Percentiles rank a stretch among this genome's conserved stretches.
Evolutionary conservation across 257 asterid species (phyloP).

Genomic region (Phtheirospermum japonicum): DNA sequence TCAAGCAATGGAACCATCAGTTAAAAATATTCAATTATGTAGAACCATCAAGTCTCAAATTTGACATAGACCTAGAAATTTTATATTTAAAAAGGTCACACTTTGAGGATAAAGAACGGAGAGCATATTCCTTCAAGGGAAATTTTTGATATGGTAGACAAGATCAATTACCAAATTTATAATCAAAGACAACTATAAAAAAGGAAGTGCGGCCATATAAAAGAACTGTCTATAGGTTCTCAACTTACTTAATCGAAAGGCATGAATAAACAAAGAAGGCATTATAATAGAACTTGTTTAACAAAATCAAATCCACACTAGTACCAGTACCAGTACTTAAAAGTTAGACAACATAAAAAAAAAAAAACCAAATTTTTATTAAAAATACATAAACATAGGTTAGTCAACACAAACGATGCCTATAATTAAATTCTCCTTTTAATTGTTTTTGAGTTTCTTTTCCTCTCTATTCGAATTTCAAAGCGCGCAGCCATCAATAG

Average conservation of each 20-base stretch:
- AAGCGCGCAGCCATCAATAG: constrained; percentile 33
- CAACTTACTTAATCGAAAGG: not conserved
- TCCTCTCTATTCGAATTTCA: constrained; percentile 55
- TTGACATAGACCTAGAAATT: not conserved
- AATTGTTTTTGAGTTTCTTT: constrained; percentile 28
- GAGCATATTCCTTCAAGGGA: constrained; percentile 12
- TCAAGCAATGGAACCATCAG: not conserved
- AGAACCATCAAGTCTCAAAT: not conserved
- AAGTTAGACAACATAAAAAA: too few species aligned
- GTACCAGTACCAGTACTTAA: too few species aligned
- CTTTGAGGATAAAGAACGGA: not conserved
- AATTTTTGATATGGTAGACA: constrained; percentile 1
- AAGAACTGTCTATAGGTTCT: not conserved
- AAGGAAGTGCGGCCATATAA: constrained; percentile 8
- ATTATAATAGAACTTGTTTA: too few species aligned
- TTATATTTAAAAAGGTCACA: constrained; percentile 2
- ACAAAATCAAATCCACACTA: too few species aligned
- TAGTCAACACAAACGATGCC: too few species aligned
- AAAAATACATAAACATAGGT: too few species aligned
- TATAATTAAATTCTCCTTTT: not conserved
- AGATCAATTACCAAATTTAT: not conserved
- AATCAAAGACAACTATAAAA: not conserved
- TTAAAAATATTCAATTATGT: not conserved
- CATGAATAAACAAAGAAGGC: too few species aligned
- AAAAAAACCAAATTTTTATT: too few species aligned